Percentiles rank a stretch among this genome's conserved stretches.
These are phyloP conservation scores for Linaria vulgaris DNA, from an alignment of 257 asterid genomes.

Conservation along the genomic window DNA sequence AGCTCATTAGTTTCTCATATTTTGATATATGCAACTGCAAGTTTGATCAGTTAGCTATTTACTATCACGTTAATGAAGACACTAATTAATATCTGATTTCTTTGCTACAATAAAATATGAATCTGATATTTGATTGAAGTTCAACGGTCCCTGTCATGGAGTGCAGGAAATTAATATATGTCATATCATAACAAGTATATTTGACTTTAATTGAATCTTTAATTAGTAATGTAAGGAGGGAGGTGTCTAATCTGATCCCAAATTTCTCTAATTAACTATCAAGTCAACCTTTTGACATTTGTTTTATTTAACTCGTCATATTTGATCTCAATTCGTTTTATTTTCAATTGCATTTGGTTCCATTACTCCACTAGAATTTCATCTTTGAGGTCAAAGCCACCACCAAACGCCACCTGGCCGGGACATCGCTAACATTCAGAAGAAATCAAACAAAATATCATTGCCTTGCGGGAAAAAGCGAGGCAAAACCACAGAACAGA, in stretches of 20 bases:
- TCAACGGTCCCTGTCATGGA: no score
- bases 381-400: constrained; percentile 14
- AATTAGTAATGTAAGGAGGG: not conserved
- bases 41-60: no score
- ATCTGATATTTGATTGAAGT: no score
- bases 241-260: not conserved
- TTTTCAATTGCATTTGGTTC: not conserved
- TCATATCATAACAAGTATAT: not conserved
- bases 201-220: constrained; percentile 25
- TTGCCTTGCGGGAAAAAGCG: no score
- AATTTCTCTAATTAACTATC: not conserved
- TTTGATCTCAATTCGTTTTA: not conserved
- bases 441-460: no score
- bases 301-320: not conserved
- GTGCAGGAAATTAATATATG: not conserved
- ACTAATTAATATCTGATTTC: no score
- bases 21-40: no score
- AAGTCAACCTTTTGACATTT: constrained; percentile 44
- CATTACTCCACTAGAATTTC: constrained; percentile 1
- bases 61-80: no score
- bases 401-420: constrained; percentile 28
- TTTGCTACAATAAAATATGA: no score
- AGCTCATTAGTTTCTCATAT: no score
- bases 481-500: no score
- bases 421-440: constrained; percentile 1